Conservation (phyloP, 2,329 filamentous ascomycete species). For the Colletotrichum musicola region DNA sequence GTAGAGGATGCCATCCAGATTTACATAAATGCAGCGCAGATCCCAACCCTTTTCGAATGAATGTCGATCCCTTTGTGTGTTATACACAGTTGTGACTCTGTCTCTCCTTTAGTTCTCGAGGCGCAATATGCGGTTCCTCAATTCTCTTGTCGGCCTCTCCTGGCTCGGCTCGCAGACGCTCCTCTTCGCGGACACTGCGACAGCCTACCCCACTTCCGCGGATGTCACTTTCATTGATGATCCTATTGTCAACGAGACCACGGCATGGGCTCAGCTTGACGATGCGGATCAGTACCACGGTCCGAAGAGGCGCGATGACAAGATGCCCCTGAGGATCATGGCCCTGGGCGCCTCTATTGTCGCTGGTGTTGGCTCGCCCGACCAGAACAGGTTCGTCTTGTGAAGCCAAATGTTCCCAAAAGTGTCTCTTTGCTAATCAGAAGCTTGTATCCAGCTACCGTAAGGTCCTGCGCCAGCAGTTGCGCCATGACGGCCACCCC, state of each 20-base stretch:
- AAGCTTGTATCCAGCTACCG: not conserved
- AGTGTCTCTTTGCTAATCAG: not conserved
- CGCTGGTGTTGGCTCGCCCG: slow-evolving; percentile 2
- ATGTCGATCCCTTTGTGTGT: not conserved
- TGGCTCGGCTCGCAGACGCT: too few relatives aligned
- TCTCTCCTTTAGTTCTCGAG: not conserved
- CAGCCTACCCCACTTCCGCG: too few relatives aligned
- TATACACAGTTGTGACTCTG: not conserved
- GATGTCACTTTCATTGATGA: too few relatives aligned
- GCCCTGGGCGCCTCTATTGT: slow-evolving; percentile 23
- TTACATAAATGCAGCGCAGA: not conserved
- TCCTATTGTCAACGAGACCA: too few relatives aligned
- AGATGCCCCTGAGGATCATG: slow-evolving; percentile 14
- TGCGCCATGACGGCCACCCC: not conserved
- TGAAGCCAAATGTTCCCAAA: not conserved
- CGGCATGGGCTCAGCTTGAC: too few relatives aligned
- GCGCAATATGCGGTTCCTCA: too few relatives aligned
- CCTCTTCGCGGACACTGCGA: too few relatives aligned
- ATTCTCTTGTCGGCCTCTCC: too few relatives aligned
- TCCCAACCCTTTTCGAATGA: not conserved
- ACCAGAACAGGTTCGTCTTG: slow-evolving; percentile 8
- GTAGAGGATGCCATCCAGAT: not conserved
- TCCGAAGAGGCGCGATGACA: slow-evolving; percentile 1
- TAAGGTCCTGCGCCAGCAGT: not conserved
- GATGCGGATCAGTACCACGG: too few relatives aligned